Evolutionary conservation across 179 eudicot species (phyloP).

Genomic region (Pouteria campechiana): DNA sequence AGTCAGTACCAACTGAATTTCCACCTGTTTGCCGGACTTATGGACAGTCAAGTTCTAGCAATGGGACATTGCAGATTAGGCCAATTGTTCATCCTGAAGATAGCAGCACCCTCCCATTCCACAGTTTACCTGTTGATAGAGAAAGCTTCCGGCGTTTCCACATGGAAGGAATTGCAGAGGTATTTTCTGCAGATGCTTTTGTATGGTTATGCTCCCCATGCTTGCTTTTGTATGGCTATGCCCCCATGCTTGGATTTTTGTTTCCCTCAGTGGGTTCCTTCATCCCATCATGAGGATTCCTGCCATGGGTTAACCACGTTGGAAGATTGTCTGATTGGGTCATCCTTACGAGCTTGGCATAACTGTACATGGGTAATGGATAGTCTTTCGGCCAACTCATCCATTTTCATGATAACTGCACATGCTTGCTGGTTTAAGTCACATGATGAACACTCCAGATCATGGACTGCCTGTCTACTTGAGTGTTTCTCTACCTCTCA

Average conservation of each 20-base stretch:
- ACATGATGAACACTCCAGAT: too few species aligned
- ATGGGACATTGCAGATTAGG: constrained; percentile 20
- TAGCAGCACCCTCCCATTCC: constrained; percentile 29
- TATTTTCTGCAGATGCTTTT: constrained; percentile 14
- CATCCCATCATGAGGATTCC: too few species aligned
- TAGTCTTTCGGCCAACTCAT: too few species aligned
- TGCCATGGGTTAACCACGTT: too few species aligned
- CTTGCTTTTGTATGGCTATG: not conserved
- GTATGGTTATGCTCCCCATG: not conserved
- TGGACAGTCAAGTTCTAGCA: constrained; percentile 20
- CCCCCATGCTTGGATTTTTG: not conserved
- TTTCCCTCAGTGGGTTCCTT: constrained; percentile 1
- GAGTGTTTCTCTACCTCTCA: too few species aligned
- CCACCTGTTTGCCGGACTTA: constrained; percentile 18
- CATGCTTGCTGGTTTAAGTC: too few species aligned
- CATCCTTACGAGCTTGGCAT: too few species aligned
- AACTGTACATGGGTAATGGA: too few species aligned
- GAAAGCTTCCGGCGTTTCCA: constrained; percentile 40
- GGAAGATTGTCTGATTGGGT: too few species aligned
- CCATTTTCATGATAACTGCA: too few species aligned
- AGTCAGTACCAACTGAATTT: constrained; percentile 17
- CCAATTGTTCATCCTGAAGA: constrained; percentile 22
- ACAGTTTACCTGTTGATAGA: too few species aligned
- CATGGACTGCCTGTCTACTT: too few species aligned
- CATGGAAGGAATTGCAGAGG: constrained; percentile 81